phyloP scores from a whole-genome alignment of 2,329 filamentous ascomycete species.

The Fusarium marasasianum region DNA sequence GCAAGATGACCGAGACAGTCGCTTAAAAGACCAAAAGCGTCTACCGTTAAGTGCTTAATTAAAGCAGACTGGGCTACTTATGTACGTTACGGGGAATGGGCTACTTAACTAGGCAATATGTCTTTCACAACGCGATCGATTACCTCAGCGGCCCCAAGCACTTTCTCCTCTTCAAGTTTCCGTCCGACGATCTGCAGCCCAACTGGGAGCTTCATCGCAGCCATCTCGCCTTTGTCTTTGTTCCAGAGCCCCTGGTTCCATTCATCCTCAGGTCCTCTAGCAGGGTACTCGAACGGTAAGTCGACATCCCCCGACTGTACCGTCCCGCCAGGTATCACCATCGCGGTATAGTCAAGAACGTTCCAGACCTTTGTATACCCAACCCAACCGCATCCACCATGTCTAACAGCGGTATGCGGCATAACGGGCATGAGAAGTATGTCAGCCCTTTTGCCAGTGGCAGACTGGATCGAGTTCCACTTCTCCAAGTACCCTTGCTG shows the following conservation, averaged over 20 bases:
- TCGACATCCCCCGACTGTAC: not conserved
- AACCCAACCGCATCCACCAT: not conserved
- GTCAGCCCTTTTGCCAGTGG: not conserved
- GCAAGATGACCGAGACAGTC: no score
- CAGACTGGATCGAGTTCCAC: not conserved
- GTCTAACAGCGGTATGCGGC: not conserved
- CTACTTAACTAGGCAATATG: not conserved
- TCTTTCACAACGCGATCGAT: not conserved
- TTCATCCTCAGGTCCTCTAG: not conserved
- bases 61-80: no score
- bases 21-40: no score
- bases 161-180: slow-evolving; percentile 1
- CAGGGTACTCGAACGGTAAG: not conserved
- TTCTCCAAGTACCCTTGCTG: not conserved
- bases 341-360: not conserved
- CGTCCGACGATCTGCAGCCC: not conserved
- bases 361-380: slow-evolving; percentile 5
- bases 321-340: not conserved
- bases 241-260: not conserved
- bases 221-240: not conserved
- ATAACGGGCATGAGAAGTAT: not conserved
- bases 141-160: not conserved
- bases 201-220: not conserved
- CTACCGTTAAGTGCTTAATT: no score
- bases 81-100: accelerated